Evolutionary conservation across 2,329 filamentous ascomycete species (phyloP).

Genomic region (Pezicula rhizophila): DNA sequence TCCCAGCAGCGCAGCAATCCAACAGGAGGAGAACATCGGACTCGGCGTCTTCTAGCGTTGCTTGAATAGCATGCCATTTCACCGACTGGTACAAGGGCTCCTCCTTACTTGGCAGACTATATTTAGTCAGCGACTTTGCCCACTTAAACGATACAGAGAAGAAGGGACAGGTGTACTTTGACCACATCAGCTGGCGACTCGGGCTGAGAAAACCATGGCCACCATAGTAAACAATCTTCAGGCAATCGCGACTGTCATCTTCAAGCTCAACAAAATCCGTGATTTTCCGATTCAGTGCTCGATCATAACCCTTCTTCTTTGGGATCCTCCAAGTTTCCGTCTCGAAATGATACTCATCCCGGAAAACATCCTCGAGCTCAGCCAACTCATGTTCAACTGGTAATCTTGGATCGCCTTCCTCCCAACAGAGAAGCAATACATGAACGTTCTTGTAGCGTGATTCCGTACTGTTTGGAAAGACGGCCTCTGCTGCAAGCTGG

Average conservation of each 20-base stretch:
- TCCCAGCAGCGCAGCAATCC: conserved; percentile 42
- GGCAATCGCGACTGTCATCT: background rate
- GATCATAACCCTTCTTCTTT: background rate
- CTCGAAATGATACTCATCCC: conserved; percentile 1
- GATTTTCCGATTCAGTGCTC: conserved; percentile 1
- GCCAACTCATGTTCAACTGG: conserved; percentile 1
- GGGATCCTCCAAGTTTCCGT: conserved; percentile 5
- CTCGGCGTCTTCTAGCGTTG: conserved; percentile 51
- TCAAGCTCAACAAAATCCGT: conserved; percentile 1
- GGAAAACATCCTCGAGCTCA: conserved; percentile 3
- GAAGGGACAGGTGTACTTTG: no score
- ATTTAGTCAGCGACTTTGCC: conserved; percentile 2
- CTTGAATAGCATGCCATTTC: conserved; percentile 53
- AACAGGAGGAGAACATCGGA: conserved; percentile 54
- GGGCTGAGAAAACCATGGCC: conserved; percentile 5
- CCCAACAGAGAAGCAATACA: conserved; percentile 7
- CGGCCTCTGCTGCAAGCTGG: conserved; percentile 4
- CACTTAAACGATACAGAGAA: no score
- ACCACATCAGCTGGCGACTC: background rate
- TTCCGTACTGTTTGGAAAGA: conserved; percentile 2
- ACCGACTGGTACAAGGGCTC: conserved; percentile 21
- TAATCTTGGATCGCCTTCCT: conserved; percentile 6
- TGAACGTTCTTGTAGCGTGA: conserved; percentile 3
- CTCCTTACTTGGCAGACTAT: background rate
- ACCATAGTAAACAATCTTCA: conserved; percentile 7